Evolutionary conservation across 306 rosid genomes (phyloP).

Genomic region (Glycine soja): DNA sequence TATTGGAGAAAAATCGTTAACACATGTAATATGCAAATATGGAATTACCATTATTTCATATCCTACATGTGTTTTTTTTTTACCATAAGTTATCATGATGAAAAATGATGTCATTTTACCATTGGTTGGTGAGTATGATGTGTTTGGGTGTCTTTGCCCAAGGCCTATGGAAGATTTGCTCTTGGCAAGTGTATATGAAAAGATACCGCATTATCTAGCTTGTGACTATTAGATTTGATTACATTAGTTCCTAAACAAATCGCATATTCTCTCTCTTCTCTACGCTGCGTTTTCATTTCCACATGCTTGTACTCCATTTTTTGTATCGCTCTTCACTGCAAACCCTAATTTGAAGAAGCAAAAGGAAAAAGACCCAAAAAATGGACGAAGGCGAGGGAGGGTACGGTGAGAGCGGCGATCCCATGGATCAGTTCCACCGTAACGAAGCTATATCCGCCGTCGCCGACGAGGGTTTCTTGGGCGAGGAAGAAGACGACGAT

Average conservation of each 20-base stretch:
- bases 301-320: not conserved
- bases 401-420: slow-evolving; percentile 73
- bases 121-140: too few relatives aligned
- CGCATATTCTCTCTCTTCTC: not conserved
- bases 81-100: not conserved
- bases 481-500: slow-evolving; percentile 83
- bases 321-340: slow-evolving; percentile 5
- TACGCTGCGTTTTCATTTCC: slow-evolving; percentile 32
- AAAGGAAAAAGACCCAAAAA: not conserved
- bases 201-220: not conserved
- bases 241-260: not conserved
- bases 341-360: slow-evolving; percentile 39
- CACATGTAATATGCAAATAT: too few relatives aligned
- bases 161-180: too few relatives aligned
- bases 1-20: too few relatives aligned
- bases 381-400: slow-evolving; percentile 79
- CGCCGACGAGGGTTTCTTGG: slow-evolving; percentile 85
- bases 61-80: not conserved
- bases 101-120: too few relatives aligned
- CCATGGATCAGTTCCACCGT: slow-evolving; percentile 87
- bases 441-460: slow-evolving; percentile 98
- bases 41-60: too few relatives aligned
- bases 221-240: not conserved
- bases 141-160: too few relatives aligned
- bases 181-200: too few relatives aligned